Conservation (phyloP, 495 filamentous ascomycete species). For the Daldinia grandis region DNA sequence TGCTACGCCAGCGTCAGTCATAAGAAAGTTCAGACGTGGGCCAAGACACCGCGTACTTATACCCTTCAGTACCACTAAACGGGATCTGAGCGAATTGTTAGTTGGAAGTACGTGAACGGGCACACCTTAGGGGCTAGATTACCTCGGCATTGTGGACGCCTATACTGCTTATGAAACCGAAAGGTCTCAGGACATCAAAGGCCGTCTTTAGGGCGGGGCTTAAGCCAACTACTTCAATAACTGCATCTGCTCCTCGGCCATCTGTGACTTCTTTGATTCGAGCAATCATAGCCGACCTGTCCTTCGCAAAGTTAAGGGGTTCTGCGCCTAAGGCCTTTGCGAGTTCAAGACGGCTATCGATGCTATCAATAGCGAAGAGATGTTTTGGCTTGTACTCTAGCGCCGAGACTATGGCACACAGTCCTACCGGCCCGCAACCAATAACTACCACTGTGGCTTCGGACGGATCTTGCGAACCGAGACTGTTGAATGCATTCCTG, state of each 20-base stretch:
- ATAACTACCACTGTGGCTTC: conserved; percentile 82
- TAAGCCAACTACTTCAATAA: conserved; percentile 91
- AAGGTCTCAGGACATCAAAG: conserved; percentile 87
- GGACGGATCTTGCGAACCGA: conserved; percentile 67
- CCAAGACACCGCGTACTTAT: conserved; percentile 58
- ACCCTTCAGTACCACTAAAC: conserved; percentile 83
- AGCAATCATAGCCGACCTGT: conserved; percentile 71
- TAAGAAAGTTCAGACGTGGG: not conserved
- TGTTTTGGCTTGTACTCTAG: conserved; percentile 82
- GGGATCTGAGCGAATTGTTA: conserved; percentile 68
- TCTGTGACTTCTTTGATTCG: conserved; percentile 80
- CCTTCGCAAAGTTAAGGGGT: conserved; percentile 79
- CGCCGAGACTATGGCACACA: conserved; percentile 87
- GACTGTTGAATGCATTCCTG: conserved; percentile 77
- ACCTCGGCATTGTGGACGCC: conserved; percentile 93
- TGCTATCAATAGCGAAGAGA: conserved; percentile 85
- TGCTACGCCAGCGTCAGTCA: conserved; percentile 52
- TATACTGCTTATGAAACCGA: conserved; percentile 85
- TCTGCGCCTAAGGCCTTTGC: conserved; percentile 84
- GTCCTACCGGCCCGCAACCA: conserved; percentile 88
- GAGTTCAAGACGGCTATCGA: conserved; percentile 78
- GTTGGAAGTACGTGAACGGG: conserved; percentile 2
- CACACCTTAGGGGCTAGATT: conserved; percentile 10
- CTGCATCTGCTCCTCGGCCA: conserved; percentile 87
- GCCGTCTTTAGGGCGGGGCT: conserved; percentile 83